Evolutionary conservation across 495 filamentous ascomycete genomes (phyloP).

Genomic region (Penicillium desertorum): DNA sequence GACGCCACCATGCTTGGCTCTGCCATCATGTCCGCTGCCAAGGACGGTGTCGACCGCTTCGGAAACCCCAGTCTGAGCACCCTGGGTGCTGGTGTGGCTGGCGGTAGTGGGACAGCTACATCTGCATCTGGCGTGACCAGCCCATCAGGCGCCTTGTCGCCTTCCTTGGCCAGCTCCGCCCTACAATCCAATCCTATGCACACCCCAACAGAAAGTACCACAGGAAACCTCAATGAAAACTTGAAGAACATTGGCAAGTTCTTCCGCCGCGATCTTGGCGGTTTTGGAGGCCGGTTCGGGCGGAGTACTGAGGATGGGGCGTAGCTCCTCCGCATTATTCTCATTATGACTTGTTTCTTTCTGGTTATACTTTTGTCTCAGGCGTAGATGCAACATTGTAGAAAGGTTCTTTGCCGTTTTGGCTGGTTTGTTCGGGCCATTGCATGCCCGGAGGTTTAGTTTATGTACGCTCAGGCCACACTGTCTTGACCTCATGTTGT

Average conservation of each 20-base stretch:
- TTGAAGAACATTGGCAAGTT: slow-evolving; percentile 94
- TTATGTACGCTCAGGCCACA: not conserved
- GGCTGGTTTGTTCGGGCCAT: not conserved
- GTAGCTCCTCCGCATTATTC: not conserved
- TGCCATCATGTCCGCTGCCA: slow-evolving; percentile 75
- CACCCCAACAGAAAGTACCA: slow-evolving; percentile 32
- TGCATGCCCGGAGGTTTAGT: not conserved
- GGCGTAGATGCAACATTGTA: slow-evolving; percentile 10
- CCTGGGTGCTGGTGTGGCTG: slow-evolving; percentile 16
- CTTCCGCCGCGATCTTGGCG: slow-evolving; percentile 84
- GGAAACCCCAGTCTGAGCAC: slow-evolving; percentile 53
- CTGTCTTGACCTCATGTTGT: not conserved
- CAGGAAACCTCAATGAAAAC: slow-evolving; percentile 80
- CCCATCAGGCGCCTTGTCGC: slow-evolving; percentile 24
- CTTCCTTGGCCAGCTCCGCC: slow-evolving; percentile 15
- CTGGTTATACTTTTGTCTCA: not conserved
- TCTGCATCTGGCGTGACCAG: slow-evolving; percentile 18
- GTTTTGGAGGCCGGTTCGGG: slow-evolving; percentile 74
- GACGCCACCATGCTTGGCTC: slow-evolving; percentile 73
- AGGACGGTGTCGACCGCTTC: slow-evolving; percentile 88
- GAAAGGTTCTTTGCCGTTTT: not conserved
- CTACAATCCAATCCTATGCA: slow-evolving; percentile 22
- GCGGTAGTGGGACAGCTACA: slow-evolving; percentile 18
- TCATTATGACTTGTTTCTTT: slow-evolving; percentile 2
- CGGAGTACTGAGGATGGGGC: slow-evolving; percentile 38